phyloP scores from a whole-genome alignment of 192 early-diverging fungal species.

The Coemansia sp. region DNA sequence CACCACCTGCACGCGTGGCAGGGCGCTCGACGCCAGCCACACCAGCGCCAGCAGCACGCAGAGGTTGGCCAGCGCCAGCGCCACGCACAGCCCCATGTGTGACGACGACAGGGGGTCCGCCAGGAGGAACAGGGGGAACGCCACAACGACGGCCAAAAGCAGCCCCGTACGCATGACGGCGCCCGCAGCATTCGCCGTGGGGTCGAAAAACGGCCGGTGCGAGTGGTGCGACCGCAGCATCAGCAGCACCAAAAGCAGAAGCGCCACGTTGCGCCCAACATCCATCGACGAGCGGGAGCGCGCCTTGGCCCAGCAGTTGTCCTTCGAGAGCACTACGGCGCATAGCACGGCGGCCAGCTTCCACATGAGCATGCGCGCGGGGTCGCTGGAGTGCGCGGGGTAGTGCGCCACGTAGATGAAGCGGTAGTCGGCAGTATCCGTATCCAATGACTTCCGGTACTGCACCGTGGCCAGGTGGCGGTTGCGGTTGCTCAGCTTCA shows the following conservation, averaged over 20 bases:
- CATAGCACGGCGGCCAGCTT: constrained; percentile 56
- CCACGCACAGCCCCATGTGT: constrained; percentile 49
- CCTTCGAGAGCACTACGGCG: constrained; percentile 56
- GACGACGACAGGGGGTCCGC: constrained; percentile 45
- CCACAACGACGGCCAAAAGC: constrained; percentile 50
- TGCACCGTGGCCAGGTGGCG: constrained; percentile 57
- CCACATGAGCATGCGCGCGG: constrained; percentile 59
- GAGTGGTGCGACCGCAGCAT: constrained; percentile 59
- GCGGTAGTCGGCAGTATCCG: constrained; percentile 59
- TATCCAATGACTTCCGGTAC: constrained; percentile 56
- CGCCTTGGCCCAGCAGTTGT: constrained; percentile 61
- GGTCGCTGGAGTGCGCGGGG: constrained; percentile 52
- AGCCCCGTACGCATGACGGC: constrained; percentile 51
- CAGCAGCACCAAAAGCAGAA: constrained; percentile 54
- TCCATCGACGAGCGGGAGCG: constrained; percentile 53
- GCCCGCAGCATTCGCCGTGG: constrained; percentile 56
- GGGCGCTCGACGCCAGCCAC: constrained; percentile 33
- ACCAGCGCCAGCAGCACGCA: constrained; percentile 43
- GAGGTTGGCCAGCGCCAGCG: constrained; percentile 51
- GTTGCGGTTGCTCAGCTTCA: constrained; percentile 46
- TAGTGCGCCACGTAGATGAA: constrained; percentile 60
- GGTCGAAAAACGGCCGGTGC: constrained; percentile 60
- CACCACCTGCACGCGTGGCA: constrained; percentile 51
- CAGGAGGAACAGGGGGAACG: constrained; percentile 58
- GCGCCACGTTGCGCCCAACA: constrained; percentile 45